Conservation (phyloP, 305 asterid species). For the Plantago coronopus region DNA sequence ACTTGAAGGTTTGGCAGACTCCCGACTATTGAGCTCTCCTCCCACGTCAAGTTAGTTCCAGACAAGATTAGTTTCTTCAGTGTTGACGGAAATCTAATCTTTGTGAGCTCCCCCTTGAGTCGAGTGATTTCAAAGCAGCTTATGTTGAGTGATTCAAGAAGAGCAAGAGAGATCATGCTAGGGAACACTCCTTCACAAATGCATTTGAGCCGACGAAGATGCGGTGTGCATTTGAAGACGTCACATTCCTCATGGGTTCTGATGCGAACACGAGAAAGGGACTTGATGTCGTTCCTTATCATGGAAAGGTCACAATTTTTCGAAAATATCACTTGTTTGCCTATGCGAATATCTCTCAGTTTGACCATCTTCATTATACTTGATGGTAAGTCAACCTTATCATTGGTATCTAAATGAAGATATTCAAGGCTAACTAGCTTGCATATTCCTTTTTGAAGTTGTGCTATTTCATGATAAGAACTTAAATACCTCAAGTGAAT, state of each 20-base stretch:
- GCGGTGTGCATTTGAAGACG: slow-evolving; percentile 7
- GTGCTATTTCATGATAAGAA: neutral
- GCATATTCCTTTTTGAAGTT: slow-evolving; percentile 11
- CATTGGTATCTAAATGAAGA: neutral
- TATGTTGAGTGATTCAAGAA: slow-evolving; percentile 15
- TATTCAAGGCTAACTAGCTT: slow-evolving; percentile 26
- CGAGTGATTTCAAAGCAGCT: neutral
- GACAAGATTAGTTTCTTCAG: slow-evolving; percentile 17
- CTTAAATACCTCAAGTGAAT: slow-evolving; percentile 27
- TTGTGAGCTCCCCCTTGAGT: neutral
- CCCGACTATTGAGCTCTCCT: slow-evolving; percentile 11
- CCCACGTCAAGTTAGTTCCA: slow-evolving; percentile 3
- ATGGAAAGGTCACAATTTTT: slow-evolving; percentile 4
- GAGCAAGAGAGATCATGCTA: neutral
- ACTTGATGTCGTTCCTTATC: neutral
- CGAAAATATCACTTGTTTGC: neutral
- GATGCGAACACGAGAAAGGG: neutral
- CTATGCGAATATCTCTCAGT: neutral
- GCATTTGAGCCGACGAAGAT: slow-evolving; percentile 14
- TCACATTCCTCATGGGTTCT: neutral
- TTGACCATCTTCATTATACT: neutral
- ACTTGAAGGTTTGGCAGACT: slow-evolving; percentile 24
- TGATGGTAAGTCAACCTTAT: neutral
- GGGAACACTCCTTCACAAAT: neutral
- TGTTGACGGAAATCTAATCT: slow-evolving; percentile 10